A percentile compares a stretch with the other conserved stretches of the same genome.
Evolutionary conservation across 1,284 basidiomycete species (phyloP).

Genomic region (Heterobasidion annosum): DNA sequence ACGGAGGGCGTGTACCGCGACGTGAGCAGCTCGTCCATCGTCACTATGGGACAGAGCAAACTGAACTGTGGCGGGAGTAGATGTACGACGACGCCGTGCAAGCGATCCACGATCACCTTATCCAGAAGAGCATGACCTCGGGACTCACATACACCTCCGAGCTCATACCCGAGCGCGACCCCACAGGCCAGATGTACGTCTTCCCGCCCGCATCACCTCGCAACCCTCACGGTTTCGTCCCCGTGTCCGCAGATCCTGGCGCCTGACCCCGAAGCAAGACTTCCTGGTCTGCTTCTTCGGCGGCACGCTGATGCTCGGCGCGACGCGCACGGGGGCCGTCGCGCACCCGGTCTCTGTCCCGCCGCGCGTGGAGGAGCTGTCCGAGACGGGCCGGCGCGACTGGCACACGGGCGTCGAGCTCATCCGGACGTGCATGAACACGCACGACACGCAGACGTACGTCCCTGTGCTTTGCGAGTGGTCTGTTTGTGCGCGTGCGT

Average conservation of each 20-base stretch:
- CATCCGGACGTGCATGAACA: slow-evolving; percentile 82
- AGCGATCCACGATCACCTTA: slow-evolving; percentile 71
- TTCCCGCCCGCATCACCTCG: slow-evolving; percentile 1
- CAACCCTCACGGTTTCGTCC: slow-evolving; percentile 4
- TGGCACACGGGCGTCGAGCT: slow-evolving; percentile 79
- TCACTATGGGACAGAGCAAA: not conserved
- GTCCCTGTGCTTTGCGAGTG: slow-evolving; percentile 18
- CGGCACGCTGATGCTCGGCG: slow-evolving; percentile 86
- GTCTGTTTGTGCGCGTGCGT: not conserved
- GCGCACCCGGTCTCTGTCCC: slow-evolving; percentile 45
- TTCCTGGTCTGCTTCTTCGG: slow-evolving; percentile 95
- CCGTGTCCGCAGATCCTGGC: slow-evolving; percentile 45
- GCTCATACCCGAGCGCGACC: slow-evolving; percentile 48
- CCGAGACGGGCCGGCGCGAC: slow-evolving; percentile 56
- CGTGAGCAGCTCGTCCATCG: slow-evolving; percentile 26
- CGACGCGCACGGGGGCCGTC: slow-evolving; percentile 58
- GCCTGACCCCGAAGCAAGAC: slow-evolving; percentile 81
- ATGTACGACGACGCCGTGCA: slow-evolving; percentile 86
- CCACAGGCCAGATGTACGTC: slow-evolving; percentile 39
- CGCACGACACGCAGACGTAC: slow-evolving; percentile 80
- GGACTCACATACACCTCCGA: slow-evolving; percentile 79
- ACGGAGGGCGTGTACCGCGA: slow-evolving; percentile 76
- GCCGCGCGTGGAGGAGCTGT: slow-evolving; percentile 47
- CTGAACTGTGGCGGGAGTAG: slow-evolving; percentile 22
- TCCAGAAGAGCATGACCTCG: slow-evolving; percentile 50